Evolutionary conservation across 768 basidiomycete genomes (phyloP), one percentile per base, ranked within the genome.

Genomic region (Candolleomyces aberdarensis): DNA sequence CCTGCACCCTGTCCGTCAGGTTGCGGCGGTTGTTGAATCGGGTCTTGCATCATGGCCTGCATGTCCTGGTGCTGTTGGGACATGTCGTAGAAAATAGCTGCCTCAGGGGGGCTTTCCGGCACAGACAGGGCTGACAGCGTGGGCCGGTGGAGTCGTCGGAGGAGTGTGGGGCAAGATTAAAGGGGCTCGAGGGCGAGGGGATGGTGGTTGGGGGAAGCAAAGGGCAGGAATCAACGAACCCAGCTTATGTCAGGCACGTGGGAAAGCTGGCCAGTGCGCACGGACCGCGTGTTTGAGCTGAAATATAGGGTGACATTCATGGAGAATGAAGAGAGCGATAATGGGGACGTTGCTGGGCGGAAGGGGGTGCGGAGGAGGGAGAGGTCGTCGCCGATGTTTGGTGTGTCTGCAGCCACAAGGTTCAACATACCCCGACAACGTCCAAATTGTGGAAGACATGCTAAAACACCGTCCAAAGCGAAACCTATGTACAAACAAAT

Each of bases 391-490:
- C 44, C 31, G 71, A 68, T 72, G 77, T 75, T 74, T 69, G 72
- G 83, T 84, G 78, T 81, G 74, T 75, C 80, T 79, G 72, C 66
- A 70, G 77, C 76, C 75, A 78, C 78, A 74, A 76, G 73, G 78
- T 80, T 79, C 84, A 86, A 83, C 83, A 83, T 77, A 77, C 78
- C 75, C 76, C 78, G 79, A 84, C 83, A 84, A 72, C 76, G 82
- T 82, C 81, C 87, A 89, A 88, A 89, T 84, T 78, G 75, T 82
- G 73, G 77, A 87, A 81, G 85, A 87, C 86, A 85, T 76, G 78
- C 80, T 85, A 87, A 87, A 86, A 88, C 87, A 89, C 85, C 69
- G 74, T 72, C 71, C 79, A 78, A 78, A 80, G 69, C 74, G 72
- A 71, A 73, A 80, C 78, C 67, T 75, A 71, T 75, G 70, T 78